Evolutionary conservation across 345 rosid genomes (phyloP).

Genomic region (Brassica rapa): DNA sequence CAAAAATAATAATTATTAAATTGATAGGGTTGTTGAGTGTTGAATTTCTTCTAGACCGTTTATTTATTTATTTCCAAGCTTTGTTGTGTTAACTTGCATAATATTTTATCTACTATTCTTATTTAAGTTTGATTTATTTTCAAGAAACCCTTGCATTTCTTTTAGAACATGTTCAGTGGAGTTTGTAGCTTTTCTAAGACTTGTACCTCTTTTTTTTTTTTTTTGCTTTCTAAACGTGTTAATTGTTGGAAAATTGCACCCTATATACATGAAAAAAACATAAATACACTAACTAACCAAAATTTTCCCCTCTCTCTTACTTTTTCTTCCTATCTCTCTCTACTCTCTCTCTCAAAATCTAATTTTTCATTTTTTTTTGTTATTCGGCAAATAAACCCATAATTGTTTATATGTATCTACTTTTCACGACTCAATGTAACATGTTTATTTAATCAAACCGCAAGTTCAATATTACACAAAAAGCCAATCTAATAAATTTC

Average conservation of each 20-base stretch:
- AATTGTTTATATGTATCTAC: background rate
- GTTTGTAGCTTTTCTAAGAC: background rate
- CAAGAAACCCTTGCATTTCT: background rate
- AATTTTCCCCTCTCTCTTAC: too few relatives aligned
- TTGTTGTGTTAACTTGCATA: background rate
- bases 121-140: conserved; percentile 5
- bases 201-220: background rate
- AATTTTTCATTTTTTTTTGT: too few relatives aligned
- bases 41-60: conserved; percentile 6
- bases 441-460: background rate
- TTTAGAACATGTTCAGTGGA: background rate
- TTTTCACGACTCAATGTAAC: conserved; percentile 7
- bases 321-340: too few relatives aligned
- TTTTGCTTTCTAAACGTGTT: conserved; percentile 9
- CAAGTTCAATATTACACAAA: background rate
- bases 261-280: too few relatives aligned
- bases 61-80: background rate
- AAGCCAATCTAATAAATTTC: background rate
- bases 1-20: background rate
- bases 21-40: conserved; percentile 22
- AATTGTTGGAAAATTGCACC: background rate
- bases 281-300: too few relatives aligned
- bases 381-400: too few relatives aligned
- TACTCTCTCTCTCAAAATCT: too few relatives aligned
- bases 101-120: background rate